Evolutionary conservation across 2,329 filamentous ascomycete species (phyloP).

Genomic region (Diaporthe sp.): DNA sequence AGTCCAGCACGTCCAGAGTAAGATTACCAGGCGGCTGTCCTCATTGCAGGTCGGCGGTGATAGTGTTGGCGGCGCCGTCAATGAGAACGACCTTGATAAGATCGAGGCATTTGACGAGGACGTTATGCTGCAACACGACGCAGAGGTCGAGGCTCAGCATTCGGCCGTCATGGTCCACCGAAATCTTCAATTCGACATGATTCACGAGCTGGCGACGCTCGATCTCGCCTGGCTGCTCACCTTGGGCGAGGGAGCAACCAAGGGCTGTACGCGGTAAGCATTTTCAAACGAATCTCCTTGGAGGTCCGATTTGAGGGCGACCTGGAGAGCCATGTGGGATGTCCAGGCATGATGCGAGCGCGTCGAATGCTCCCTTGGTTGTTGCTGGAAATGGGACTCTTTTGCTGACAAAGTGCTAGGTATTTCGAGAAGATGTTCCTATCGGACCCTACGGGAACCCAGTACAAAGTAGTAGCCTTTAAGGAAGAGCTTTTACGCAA

Average conservation of each 20-base stretch:
- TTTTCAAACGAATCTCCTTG: background rate
- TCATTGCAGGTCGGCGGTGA: background rate
- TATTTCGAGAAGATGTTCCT: slow-evolving; percentile 21
- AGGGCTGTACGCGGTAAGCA: slow-evolving; percentile 21
- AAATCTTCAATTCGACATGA: background rate
- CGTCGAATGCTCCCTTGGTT: background rate
- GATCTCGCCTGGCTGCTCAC: slow-evolving; percentile 31
- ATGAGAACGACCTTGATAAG: background rate
- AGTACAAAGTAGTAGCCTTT: slow-evolving; percentile 36
- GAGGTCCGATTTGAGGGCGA: background rate
- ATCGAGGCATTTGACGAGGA: background rate
- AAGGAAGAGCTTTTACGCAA: slow-evolving; percentile 36
- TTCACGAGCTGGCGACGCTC: background rate
- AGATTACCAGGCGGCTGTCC: background rate
- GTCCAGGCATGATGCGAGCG: background rate
- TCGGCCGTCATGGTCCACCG: background rate
- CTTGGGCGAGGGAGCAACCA: slow-evolving; percentile 22
- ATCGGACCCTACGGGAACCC: slow-evolving; percentile 29
- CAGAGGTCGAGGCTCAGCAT: background rate
- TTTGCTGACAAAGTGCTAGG: background rate
- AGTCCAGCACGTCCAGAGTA: background rate
- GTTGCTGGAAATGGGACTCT: too few relatives aligned
- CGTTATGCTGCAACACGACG: slow-evolving; percentile 2
- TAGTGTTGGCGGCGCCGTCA: background rate
- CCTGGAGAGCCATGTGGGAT: too few relatives aligned